Conservation (phyloP, 108 stramenopile genomes). For the Nitzschia palea region DNA sequence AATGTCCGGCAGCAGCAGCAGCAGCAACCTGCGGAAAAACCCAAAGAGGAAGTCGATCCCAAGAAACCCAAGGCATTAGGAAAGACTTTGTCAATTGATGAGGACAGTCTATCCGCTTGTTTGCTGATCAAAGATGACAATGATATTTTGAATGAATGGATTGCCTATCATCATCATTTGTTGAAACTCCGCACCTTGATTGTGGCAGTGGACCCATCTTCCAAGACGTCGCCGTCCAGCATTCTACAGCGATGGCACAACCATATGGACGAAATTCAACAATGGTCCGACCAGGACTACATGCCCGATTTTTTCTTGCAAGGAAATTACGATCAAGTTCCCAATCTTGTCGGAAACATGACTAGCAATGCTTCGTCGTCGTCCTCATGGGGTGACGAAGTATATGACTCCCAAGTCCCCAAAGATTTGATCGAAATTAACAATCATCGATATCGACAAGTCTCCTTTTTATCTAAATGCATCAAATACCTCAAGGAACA, state of each 20-base stretch:
- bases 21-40: not conserved
- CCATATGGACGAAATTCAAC: not conserved
- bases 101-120: conserved; percentile 37
- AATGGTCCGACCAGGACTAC: conserved; percentile 25
- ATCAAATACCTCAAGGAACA: conserved; percentile 1
- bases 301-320: conserved; percentile 34
- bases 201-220: conserved; percentile 62
- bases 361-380: conserved; percentile 1
- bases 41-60: not conserved
- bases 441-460: conserved; percentile 42
- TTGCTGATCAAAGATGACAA: conserved; percentile 52
- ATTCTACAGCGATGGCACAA: conserved; percentile 43
- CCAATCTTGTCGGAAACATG: not conserved
- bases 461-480: conserved; percentile 32
- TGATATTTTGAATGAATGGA: conserved; percentile 40
- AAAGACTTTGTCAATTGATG: not conserved
- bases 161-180: conserved; percentile 70
- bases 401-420: not conserved
- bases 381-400: not conserved
- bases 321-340: conserved; percentile 7
- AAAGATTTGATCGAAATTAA: conserved; percentile 6
- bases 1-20: not conserved
- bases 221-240: conserved; percentile 25
- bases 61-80: not conserved
- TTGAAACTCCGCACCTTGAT: conserved; percentile 51